Evolutionary conservation across 2,329 filamentous ascomycete species (phyloP).

Genomic region (Nemania serpens): DNA sequence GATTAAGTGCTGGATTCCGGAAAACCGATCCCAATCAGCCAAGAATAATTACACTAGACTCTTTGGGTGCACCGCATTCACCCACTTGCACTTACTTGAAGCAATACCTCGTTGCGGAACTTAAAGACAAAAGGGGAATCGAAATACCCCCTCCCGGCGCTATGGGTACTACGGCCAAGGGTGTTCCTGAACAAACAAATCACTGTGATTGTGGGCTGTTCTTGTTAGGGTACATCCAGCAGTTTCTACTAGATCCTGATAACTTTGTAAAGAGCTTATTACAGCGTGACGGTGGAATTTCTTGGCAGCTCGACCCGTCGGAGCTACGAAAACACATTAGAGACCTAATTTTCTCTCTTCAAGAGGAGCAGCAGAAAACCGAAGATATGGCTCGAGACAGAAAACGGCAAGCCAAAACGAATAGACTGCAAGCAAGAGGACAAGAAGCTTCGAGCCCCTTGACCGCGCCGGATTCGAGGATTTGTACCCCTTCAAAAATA

Average conservation of each 20-base stretch:
- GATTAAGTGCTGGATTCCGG: constrained; percentile 40
- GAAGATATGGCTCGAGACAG: constrained; percentile 46
- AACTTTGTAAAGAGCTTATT: constrained; percentile 70
- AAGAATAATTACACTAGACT: constrained; percentile 86
- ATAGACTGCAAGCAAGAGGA: constrained; percentile 4
- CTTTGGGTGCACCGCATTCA: constrained; percentile 69
- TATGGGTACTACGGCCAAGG: constrained; percentile 69
- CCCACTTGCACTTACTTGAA: constrained; percentile 70
- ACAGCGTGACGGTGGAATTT: constrained; percentile 53
- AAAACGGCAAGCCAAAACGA: constrained; percentile 35
- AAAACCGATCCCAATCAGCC: constrained; percentile 60
- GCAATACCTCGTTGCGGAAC: constrained; percentile 77
- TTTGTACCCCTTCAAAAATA: background rate
- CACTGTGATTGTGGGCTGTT: constrained; percentile 89
- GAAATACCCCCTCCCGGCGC: constrained; percentile 31
- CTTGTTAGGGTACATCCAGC: constrained; percentile 80
- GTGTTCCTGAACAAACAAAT: constrained; percentile 81
- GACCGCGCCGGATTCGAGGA: background rate
- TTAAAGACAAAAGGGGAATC: constrained; percentile 61
- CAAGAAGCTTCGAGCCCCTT: background rate
- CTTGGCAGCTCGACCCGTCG: constrained; percentile 60
- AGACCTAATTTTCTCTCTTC: constrained; percentile 65
- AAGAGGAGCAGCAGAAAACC: constrained; percentile 58
- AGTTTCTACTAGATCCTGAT: constrained; percentile 78
- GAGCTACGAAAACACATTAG: constrained; percentile 69